Base-by-base conservation (phyloP, 768 basidiomycete genomes). In the Xanthoconium stramineum region DNA sequence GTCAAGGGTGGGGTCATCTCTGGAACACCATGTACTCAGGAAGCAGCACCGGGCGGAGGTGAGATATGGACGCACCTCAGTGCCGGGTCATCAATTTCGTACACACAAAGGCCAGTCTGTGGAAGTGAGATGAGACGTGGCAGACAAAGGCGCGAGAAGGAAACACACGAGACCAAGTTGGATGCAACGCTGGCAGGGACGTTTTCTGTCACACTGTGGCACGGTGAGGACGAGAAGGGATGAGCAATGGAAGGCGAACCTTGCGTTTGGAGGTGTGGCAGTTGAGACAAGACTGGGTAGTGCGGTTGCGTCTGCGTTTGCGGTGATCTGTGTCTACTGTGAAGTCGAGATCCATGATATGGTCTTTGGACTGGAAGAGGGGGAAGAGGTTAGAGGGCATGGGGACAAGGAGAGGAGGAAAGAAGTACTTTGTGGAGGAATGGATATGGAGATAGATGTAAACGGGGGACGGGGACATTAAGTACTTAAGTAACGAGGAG, bases 181-280 rank as follows among this genome's bases (percentile, higher is more conserved):
- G 55, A 94, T 94, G 72, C 92, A 95, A 48, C 92, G 79, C 65
- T 89, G 86, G 73, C 94, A 96, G 19, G 94, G 94, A 39, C 94
- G 81, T 69, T 94, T 94, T 55, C 94, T 80, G 74, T 96, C 94
- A 68, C 94, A 96, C 91, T 55, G 54, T 53, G 53, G 56, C 29
- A 40, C 28, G 57, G 50, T 58, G 44, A 62, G 59, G 56, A 37
- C 11, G 7, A 33, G 48, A 39, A 8, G 28, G 42, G 57, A 20
- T 15, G 40, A 8, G 12, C 35, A 38, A 35, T 58, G 53, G 53
- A 20, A 15, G 42, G 63, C 79, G 53, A 59, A 92, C 92, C 82
- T 94, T 94, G 64, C 94, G 78, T 76, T 96, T 96, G 52, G 93
- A 94, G 44, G 92, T 94, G 74, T 96, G 94, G 75, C 94, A 96